A percentile compares a stretch with the other conserved stretches of the same genome.
Evolutionary conservation across 805 yeast genomes (phyloP).

Genomic region (Wickerhamiella sergipiensis): DNA sequence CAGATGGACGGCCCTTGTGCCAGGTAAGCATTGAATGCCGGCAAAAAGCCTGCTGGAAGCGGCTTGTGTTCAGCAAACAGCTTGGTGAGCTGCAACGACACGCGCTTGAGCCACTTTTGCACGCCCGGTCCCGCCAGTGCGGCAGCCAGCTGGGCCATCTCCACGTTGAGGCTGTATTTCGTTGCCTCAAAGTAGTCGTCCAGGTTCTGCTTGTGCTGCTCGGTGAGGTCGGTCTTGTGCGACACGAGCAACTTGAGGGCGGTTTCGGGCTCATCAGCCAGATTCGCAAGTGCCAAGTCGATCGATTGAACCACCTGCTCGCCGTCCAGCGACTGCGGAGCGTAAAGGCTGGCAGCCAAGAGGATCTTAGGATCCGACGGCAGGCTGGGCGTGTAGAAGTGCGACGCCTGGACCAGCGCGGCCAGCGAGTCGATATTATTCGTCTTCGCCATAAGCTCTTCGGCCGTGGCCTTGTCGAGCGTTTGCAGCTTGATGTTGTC

Average conservation of each 20-base stretch:
- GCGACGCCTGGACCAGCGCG: constrained; percentile 9
- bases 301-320: not conserved
- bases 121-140: not conserved
- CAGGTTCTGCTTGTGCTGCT: constrained; percentile 1
- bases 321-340: constrained; percentile 6
- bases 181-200: constrained; percentile 5
- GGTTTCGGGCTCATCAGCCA: not conserved
- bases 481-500: constrained; percentile 7
- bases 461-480: constrained; percentile 1
- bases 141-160: not conserved
- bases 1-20: constrained; percentile 4
- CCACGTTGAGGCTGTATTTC: constrained; percentile 1
- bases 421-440: constrained; percentile 5
- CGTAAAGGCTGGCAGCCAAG: constrained; percentile 11
- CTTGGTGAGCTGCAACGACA: constrained; percentile 13
- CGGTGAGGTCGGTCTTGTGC: not conserved
- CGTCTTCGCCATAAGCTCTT: constrained; percentile 1
- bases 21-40: not conserved
- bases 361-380: constrained; percentile 8
- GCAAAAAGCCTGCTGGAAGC: not conserved
- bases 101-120: constrained; percentile 11
- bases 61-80: constrained; percentile 7
- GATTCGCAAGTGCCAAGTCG: not conserved
- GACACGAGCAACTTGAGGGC: constrained; percentile 1
- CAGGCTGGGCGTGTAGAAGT: constrained; percentile 2